Percentiles rank a stretch among this genome's conserved stretches.
These are phyloP conservation scores for Spergularia bocconei DNA, from an alignment of 148 eudicot genomes.

Conservation along the genomic window DNA sequence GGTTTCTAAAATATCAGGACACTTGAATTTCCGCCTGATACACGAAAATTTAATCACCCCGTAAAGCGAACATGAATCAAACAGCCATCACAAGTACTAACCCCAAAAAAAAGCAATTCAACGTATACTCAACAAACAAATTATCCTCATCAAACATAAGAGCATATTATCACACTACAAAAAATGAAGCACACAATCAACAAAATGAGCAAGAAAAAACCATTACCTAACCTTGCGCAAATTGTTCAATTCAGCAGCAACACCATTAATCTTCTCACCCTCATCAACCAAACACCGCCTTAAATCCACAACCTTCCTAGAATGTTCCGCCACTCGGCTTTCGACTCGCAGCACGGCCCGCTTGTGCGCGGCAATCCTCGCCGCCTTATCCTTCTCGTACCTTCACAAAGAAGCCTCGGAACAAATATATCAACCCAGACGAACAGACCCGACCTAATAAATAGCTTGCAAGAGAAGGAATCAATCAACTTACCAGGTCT, in stretches of 20 bases:
- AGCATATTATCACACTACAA: too few relatives aligned
- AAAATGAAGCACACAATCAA: not conserved
- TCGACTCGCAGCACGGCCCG: conserved; percentile 72
- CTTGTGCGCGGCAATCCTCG: conserved; percentile 47
- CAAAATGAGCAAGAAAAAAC: not conserved
- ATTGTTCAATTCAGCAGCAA: conserved; percentile 47
- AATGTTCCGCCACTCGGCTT: conserved; percentile 50
- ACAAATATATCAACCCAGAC: not conserved
- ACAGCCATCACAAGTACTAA: too few relatives aligned
- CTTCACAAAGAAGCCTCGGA: conserved; percentile 24
- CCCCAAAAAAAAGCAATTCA: too few relatives aligned
- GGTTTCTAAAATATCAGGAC: too few relatives aligned
- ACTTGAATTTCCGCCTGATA: too few relatives aligned
- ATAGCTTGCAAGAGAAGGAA: not conserved
- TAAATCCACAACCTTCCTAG: conserved; percentile 46
- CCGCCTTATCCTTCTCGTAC: conserved; percentile 67
- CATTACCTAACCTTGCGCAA: conserved; percentile 60
- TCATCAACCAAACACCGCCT: conserved; percentile 36
- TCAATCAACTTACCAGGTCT: conserved; percentile 32
- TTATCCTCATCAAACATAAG: too few relatives aligned
- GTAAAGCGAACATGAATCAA: not conserved
- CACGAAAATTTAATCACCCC: not conserved
- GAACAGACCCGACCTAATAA: not conserved
- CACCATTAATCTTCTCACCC: conserved; percentile 40
- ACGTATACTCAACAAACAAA: too few relatives aligned